phyloP scores from a whole-genome alignment of 2,329 filamentous ascomycete species.

The Lachnellula cervina region DNA sequence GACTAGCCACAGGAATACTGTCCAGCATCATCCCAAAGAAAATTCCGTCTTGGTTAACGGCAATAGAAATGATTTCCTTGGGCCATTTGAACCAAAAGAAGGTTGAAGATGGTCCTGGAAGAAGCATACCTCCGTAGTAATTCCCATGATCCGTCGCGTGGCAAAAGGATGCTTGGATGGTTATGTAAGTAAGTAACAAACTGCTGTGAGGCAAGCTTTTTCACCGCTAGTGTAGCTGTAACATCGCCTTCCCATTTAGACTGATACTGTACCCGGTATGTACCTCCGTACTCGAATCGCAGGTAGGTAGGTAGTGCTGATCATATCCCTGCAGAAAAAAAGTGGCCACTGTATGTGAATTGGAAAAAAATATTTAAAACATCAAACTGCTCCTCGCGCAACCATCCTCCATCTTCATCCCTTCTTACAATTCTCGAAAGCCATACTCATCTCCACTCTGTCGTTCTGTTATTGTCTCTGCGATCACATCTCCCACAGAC shows the following conservation, averaged over 20 bases:
- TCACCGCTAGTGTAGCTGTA: neutral
- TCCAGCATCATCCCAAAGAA: neutral
- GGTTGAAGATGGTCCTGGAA: neutral
- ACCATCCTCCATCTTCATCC: neutral
- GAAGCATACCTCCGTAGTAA: neutral
- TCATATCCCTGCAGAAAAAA: conserved; percentile 8
- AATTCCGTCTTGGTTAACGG: neutral
- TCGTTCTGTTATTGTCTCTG: neutral
- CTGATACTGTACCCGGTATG: no score
- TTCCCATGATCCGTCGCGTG: neutral
- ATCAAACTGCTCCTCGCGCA: neutral
- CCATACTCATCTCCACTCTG: neutral
- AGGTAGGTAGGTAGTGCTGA: neutral
- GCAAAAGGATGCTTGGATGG: neutral
- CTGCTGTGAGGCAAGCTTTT: neutral
- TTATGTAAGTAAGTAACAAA: neutral
- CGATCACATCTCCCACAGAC: neutral
- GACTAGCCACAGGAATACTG: neutral
- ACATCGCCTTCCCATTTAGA: neutral
- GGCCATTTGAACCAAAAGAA: neutral
- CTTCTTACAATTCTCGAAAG: neutral
- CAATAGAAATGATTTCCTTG: neutral
- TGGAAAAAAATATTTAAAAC: conserved; percentile 8
- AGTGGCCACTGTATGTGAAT: conserved; percentile 6
- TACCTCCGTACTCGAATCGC: no score